These are phyloP conservation scores for Myochromella boudieri DNA, from an alignment of 768 basidiomycete species.

Conservation along the genomic window DNA sequence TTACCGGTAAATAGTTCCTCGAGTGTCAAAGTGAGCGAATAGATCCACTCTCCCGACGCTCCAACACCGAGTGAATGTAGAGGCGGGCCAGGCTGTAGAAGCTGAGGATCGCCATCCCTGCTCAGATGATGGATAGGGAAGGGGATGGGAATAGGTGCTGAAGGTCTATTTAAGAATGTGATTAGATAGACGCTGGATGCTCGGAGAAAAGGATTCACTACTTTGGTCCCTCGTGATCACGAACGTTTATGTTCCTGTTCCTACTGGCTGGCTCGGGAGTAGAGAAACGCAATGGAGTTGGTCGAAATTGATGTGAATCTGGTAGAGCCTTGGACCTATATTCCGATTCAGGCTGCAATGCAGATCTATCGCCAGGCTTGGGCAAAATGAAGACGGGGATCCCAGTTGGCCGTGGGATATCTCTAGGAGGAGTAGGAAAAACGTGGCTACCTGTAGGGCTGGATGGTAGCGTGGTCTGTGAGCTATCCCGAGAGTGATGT, in stretches of 20 bases:
- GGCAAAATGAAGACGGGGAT: no score
- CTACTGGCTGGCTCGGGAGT: no score
- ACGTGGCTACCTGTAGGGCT: slow-evolving; percentile 24
- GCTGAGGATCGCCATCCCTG: not conserved
- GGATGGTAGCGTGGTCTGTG: slow-evolving; percentile 29
- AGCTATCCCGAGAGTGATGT: no score
- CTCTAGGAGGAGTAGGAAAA: no score
- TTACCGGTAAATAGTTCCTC: slow-evolving; percentile 63
- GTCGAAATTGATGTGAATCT: not conserved
- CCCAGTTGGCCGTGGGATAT: no score
- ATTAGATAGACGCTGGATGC: not conserved
- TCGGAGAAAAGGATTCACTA: not conserved
- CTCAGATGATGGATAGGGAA: slow-evolving; percentile 4
- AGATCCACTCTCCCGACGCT: slow-evolving; percentile 62
- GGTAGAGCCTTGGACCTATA: not conserved
- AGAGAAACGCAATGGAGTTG: not conserved
- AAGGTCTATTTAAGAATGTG: not conserved
- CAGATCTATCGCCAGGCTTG: no score
- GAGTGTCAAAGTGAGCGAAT: slow-evolving; percentile 58
- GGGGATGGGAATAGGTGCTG: not conserved
- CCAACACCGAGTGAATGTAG: slow-evolving; percentile 41
- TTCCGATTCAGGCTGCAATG: not conserved
- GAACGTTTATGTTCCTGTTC: no score
- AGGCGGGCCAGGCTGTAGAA: slow-evolving; percentile 27
- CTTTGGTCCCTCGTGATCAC: not conserved